Conservation (phyloP, 441 rosid species). For the Populus trichocarpa region DNA sequence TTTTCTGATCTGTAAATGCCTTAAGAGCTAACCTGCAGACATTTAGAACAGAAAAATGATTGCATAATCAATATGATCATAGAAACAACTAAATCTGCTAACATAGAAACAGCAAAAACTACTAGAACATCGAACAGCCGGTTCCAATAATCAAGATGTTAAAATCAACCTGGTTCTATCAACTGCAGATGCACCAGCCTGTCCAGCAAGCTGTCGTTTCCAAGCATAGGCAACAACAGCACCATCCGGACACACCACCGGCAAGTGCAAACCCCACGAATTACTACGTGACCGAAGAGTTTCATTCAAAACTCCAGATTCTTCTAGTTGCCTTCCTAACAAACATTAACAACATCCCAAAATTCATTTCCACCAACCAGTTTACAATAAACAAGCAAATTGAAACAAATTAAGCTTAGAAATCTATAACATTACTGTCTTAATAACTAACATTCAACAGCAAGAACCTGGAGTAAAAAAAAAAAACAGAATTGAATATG, state of each 20-base stretch:
- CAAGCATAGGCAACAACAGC: conserved; percentile 96
- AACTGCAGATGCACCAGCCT: conserved; percentile 97
- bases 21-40: conserved; percentile 72
- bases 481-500: not conserved
- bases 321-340: conserved; percentile 84
- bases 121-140: not conserved
- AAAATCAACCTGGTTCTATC: conserved; percentile 80
- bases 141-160: not conserved
- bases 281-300: conserved; percentile 73
- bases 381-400: not conserved
- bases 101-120: not conserved
- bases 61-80: not conserved
- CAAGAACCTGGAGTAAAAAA: not conserved
- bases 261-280: conserved; percentile 95
- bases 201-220: conserved; percentile 97
- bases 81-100: not conserved
- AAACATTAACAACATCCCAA: conserved; percentile 16
- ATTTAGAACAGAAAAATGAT: not conserved
- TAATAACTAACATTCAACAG: not conserved
- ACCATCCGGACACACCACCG: conserved; percentile 95
- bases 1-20: conserved; percentile 87
- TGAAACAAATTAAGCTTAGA: not conserved
- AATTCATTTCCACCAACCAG: not conserved
- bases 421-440: not conserved
- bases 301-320: conserved; percentile 82